These are phyloP conservation scores for Lachancea mirantina DNA, from an alignment of 805 yeast species.

Conservation along the genomic window DNA sequence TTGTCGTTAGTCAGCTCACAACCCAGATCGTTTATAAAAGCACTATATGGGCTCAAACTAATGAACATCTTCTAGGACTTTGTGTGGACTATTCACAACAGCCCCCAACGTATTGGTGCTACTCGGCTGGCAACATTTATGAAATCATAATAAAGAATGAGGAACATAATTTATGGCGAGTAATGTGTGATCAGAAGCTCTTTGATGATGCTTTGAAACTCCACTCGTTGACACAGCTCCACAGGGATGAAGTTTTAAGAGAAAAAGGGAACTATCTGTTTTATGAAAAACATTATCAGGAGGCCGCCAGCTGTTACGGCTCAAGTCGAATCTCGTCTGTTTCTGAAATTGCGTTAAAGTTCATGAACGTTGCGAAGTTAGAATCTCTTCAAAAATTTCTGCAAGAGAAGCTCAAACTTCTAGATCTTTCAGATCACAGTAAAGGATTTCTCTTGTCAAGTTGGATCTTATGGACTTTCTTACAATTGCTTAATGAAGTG, in stretches of 20 bases:
- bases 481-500: slow-evolving; percentile 30
- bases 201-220: slow-evolving; percentile 61
- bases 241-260: slow-evolving; percentile 43
- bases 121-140: slow-evolving; percentile 49
- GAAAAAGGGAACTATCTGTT: slow-evolving; percentile 49
- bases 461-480: slow-evolving; percentile 33
- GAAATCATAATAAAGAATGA: slow-evolving; percentile 71
- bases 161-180: slow-evolving; percentile 66
- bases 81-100: slow-evolving; percentile 41
- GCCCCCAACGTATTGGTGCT: slow-evolving; percentile 63
- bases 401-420: slow-evolving; percentile 32
- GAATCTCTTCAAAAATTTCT: slow-evolving; percentile 44
- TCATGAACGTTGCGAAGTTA: slow-evolving; percentile 38
- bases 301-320: slow-evolving; percentile 57
- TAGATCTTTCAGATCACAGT: slow-evolving; percentile 19
- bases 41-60: slow-evolving; percentile 30
- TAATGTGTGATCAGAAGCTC: slow-evolving; percentile 41
- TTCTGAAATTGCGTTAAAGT: slow-evolving; percentile 57
- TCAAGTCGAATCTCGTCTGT: slow-evolving; percentile 51
- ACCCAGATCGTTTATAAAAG: slow-evolving; percentile 40
- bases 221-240: slow-evolving; percentile 29
- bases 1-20: slow-evolving; percentile 46
- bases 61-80: slow-evolving; percentile 39
- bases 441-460: slow-evolving; percentile 29
- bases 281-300: slow-evolving; percentile 22